Percentiles rank a stretch among this genome's conserved stretches.
Evolutionary conservation across 2,329 filamentous ascomycete genomes (phyloP).

Genomic region (Colletotrichum lini): DNA sequence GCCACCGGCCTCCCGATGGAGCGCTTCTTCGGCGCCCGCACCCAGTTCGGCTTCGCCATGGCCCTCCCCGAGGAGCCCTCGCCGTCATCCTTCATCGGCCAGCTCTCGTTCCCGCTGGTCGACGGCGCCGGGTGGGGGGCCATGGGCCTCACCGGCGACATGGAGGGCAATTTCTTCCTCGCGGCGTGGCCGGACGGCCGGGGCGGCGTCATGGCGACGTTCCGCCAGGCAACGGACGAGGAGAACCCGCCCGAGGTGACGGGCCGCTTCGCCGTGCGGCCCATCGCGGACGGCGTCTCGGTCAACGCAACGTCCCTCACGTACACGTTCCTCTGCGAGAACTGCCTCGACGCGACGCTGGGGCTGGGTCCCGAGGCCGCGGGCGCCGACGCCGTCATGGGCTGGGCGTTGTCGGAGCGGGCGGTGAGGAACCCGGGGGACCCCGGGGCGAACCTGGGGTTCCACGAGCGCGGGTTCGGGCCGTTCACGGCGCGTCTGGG

Average conservation of each 20-base stretch:
- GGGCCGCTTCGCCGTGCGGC: slow-evolving; percentile 56
- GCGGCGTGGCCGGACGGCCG: slow-evolving; percentile 60
- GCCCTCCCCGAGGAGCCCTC: slow-evolving; percentile 54
- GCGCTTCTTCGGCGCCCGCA: slow-evolving; percentile 56
- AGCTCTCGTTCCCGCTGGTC: slow-evolving; percentile 58
- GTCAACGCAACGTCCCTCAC: slow-evolving; percentile 59
- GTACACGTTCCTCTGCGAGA: slow-evolving; percentile 62
- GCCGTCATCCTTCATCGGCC: slow-evolving; percentile 60
- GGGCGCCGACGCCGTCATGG: slow-evolving; percentile 50
- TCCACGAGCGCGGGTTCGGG: slow-evolving; percentile 52
- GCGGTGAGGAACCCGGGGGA: slow-evolving; percentile 45
- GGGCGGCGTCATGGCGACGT: slow-evolving; percentile 56
- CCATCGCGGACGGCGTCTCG: slow-evolving; percentile 59
- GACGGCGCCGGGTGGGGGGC: slow-evolving; percentile 61
- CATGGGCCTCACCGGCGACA: slow-evolving; percentile 59
- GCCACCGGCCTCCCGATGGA: slow-evolving; percentile 53
- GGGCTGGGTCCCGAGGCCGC: slow-evolving; percentile 48
- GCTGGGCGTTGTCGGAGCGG: slow-evolving; percentile 52
- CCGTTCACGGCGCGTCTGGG: slow-evolving; percentile 51
- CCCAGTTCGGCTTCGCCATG: slow-evolving; percentile 58
- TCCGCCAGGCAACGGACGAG: slow-evolving; percentile 60
- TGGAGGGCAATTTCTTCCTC: slow-evolving; percentile 61
- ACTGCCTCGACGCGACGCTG: slow-evolving; percentile 49
- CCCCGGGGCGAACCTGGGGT: slow-evolving; percentile 47
- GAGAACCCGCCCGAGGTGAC: slow-evolving; percentile 60